Conservation (phyloP, 495 filamentous ascomycete genomes). For the Podospora anserina region DNA sequence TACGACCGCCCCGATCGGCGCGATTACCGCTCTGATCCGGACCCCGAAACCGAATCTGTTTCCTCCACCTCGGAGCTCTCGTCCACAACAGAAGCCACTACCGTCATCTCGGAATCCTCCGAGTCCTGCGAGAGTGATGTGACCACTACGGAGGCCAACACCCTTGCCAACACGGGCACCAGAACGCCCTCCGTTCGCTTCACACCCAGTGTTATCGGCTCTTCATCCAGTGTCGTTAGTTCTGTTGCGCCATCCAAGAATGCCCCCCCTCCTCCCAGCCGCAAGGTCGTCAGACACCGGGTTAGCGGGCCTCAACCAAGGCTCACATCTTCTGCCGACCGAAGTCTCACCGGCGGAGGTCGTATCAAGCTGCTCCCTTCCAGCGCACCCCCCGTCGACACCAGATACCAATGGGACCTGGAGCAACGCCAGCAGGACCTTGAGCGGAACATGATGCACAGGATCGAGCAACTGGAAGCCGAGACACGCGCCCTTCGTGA, state of each 20-base stretch:
- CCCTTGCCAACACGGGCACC: slow-evolving; percentile 14
- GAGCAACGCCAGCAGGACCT: slow-evolving; percentile 23
- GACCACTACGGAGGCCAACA: slow-evolving; percentile 32
- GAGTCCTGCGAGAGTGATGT: slow-evolving; percentile 29
- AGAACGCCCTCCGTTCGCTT: slow-evolving; percentile 34
- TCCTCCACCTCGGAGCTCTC: slow-evolving; percentile 45
- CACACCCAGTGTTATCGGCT: slow-evolving; percentile 34
- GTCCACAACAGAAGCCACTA: slow-evolving; percentile 45
- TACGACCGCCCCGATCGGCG: slow-evolving; percentile 18
- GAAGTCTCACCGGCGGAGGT: slow-evolving; percentile 24
- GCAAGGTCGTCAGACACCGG: slow-evolving; percentile 35
- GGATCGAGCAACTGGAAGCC: slow-evolving; percentile 43
- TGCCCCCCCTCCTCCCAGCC: slow-evolving; percentile 15
- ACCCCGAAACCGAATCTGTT: slow-evolving; percentile 42
- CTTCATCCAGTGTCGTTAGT: slow-evolving; percentile 31
- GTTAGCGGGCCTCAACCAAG: slow-evolving; percentile 24
- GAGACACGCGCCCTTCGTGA: slow-evolving; percentile 38
- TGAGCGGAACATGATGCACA: slow-evolving; percentile 36
- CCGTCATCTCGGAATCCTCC: slow-evolving; percentile 29
- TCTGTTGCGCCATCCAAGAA: slow-evolving; percentile 10
- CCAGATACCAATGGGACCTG: slow-evolving; percentile 19
- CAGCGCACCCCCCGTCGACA: slow-evolving; percentile 13
- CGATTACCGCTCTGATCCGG: slow-evolving; percentile 27
- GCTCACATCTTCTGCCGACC: slow-evolving; percentile 28
- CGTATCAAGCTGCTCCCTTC: slow-evolving; percentile 32